Base-by-base conservation (phyloP, 2,329 filamentous ascomycete genomes). In the Westerdykella aurantiaca region DNA sequence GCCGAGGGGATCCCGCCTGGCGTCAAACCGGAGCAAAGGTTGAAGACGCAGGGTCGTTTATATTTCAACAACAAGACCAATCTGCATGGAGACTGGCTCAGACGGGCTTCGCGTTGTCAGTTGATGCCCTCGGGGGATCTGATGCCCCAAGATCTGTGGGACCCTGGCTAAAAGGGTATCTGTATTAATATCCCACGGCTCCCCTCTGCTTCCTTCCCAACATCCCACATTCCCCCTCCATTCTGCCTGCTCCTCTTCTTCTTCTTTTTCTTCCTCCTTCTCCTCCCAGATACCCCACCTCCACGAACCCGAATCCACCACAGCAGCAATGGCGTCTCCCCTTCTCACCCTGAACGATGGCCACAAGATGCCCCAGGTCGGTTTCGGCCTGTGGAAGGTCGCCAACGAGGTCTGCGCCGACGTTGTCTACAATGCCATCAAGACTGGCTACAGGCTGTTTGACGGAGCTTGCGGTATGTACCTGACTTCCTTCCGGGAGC, bases 401-500 rank as follows among this genome's bases (percentile, higher is more conserved):
- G 56, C 60, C 48, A 65, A 65, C 45, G 48, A 37, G 13, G 60
- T 50, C 7, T 61, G 57, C 44, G 59, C 61, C 7, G 61, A 65
- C 34, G 53, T 51, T 39, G 58, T 65, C 5, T 65, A 65, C 48
- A 58, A 61, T 45, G 64, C 64, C 41, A 67, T 67, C 53, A 65
- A 66, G 56, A 51, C 49, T 21, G 64, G 64, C 43, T 67, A 67
- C 60, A 60, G 64, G 39, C 44, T 66, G 21, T 65, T 67, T 33
- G 64, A 67, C 37, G 63, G 64, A 25, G 63, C 64, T 44, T 66
- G 62, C 45, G 62, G 62, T 64, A 63, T 35, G 61, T 60, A 21
- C 6, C 3, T 18, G 13, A 22, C 23, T n/a, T 37, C n/a, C n/a
- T 38, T 38, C 38, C 34, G 31, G 31, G 12, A 33, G 31, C 31